Base-by-base conservation (phyloP, 1,139 yeast species). In the Debaryomycetaceae sp. region DNA sequence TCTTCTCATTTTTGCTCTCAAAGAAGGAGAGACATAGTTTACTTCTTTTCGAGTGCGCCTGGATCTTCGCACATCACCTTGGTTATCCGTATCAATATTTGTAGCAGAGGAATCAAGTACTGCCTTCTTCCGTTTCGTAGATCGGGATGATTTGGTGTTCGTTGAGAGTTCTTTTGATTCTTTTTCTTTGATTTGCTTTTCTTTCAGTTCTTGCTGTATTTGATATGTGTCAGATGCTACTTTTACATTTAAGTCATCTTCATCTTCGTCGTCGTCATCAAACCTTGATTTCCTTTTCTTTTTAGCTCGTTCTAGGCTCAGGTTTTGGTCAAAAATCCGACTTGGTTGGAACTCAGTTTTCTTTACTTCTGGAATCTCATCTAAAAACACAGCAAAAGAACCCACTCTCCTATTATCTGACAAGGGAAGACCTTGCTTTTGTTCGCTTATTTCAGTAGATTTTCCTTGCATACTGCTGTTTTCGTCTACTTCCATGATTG, bases 1-100 rank as follows among this genome's bases (percentile, higher is more conserved):
- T 48, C 95, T 69, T 53, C 95, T 73, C 81, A 84, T 74, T 52
- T 86, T 87, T 13, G 75, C 77, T 30, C 83, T 69, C 40, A 84
- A 58, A 0, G 91, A 79, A 0, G 92, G 87, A 28, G 82, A 72
- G 13, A 81, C 80, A 53, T 87, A 87, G 54, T 81, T 81, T 5
- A 87, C 79, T 7, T 75, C 70, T 48, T 46, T 50, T 39, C 52
- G 57, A 8, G 36, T 40, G 40, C 65, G 47, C 6, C 43, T 32
- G 5, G 45, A 39, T 31, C 50, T 39, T 33, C 45, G 42, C 11
- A 22, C 26, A n/a, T n/a, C n/a, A n/a, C n/a, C n/a, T n/a, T n/a
- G n/a, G n/a, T n/a, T n/a, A n/a, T n/a, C n/a, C n/a, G n/a, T n/a
- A n/a, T n/a, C n/a, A n/a, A n/a, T n/a, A n/a, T n/a, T n/a, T n/a